Evolutionary conservation across 2,329 filamentous ascomycete species (phyloP).

Genomic region (Paracoccidioides lutzii): DNA sequence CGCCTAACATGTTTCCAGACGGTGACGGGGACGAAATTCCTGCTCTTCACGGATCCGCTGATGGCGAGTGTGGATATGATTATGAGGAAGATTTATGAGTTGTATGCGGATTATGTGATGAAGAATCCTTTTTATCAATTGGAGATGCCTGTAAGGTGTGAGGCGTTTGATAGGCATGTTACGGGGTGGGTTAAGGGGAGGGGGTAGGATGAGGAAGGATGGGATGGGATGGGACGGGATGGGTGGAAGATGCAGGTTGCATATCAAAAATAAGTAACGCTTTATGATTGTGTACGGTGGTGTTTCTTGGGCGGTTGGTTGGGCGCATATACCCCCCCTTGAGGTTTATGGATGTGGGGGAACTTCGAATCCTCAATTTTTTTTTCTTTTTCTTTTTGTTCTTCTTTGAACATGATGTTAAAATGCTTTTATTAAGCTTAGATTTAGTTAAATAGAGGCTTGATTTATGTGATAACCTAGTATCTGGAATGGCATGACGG

Average conservation of each 20-base stretch:
- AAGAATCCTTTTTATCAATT: constrained; percentile 98
- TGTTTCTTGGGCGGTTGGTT: not conserved
- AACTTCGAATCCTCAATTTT: not conserved
- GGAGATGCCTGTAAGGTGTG: constrained; percentile 93
- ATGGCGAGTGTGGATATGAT: constrained; percentile 66
- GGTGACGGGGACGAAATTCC: constrained; percentile 84
- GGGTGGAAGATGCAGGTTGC: no score
- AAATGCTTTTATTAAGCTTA: not conserved
- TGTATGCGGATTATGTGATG: constrained; percentile 97
- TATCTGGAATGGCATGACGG: not conserved
- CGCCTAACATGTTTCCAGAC: constrained; percentile 93
- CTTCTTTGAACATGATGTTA: no score
- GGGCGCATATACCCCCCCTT: not conserved
- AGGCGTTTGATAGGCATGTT: constrained; percentile 83
- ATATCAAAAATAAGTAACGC: not conserved
- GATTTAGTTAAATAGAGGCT: not conserved
- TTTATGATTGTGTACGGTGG: not conserved
- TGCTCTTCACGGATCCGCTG: constrained; percentile 83
- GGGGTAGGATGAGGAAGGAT: constrained; percentile 26
- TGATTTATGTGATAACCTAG: not conserved
- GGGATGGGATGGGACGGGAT: not conserved
- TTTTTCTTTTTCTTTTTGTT: not conserved
- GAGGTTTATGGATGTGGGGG: not conserved
- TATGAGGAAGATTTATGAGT: constrained; percentile 75
- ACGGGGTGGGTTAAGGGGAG: constrained; percentile 61